phyloP scores from a whole-genome alignment of 371 early-diverging fungal species.

The Saksenaea oblongispora region DNA sequence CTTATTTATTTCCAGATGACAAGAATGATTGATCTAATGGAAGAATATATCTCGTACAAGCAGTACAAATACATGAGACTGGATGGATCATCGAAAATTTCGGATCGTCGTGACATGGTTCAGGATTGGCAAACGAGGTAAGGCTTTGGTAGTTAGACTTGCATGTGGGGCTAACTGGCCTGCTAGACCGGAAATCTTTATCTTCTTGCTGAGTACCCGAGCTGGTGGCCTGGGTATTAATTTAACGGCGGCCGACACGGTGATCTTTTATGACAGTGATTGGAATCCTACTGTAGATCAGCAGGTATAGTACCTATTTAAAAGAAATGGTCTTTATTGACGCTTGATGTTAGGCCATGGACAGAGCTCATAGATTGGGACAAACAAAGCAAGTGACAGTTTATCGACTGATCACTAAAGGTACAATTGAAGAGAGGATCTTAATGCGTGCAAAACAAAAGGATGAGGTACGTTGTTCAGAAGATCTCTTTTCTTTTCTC shows the following conservation, averaged over 20 bases:
- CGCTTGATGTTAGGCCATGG: conserved; percentile 82
- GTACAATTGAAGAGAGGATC: conserved; percentile 93
- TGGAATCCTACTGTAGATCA: conserved; percentile 99
- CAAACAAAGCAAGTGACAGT: conserved; percentile 97
- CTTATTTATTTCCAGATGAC: conserved; percentile 99
- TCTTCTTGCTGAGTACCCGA: conserved; percentile 97
- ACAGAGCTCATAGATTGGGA: conserved; percentile 97
- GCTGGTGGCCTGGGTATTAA: conserved; percentile 99
- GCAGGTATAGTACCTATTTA: conserved; percentile 65
- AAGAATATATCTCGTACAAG: conserved; percentile 89
- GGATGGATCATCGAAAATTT: conserved; percentile 94
- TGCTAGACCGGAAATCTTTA: conserved; percentile 82
- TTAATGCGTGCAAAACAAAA: conserved; percentile 91
- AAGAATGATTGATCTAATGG: conserved; percentile 96
- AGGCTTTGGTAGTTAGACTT: not conserved
- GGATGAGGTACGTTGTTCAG: conserved; percentile 61
- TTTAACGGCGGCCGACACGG: conserved; percentile 99
- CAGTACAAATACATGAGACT: conserved; percentile 92
- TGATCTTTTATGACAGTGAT: conserved; percentile 99
- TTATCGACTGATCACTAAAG: conserved; percentile 88
- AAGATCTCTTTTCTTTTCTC: not conserved
- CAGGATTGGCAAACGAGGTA: conserved; percentile 85
- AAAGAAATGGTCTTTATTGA: too few relatives aligned
- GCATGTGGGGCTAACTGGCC: not conserved
- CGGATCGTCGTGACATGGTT: conserved; percentile 92